Base-by-base conservation (phyloP, 108 stramenopile genomes). In the Ochromonas danica region DNA sequence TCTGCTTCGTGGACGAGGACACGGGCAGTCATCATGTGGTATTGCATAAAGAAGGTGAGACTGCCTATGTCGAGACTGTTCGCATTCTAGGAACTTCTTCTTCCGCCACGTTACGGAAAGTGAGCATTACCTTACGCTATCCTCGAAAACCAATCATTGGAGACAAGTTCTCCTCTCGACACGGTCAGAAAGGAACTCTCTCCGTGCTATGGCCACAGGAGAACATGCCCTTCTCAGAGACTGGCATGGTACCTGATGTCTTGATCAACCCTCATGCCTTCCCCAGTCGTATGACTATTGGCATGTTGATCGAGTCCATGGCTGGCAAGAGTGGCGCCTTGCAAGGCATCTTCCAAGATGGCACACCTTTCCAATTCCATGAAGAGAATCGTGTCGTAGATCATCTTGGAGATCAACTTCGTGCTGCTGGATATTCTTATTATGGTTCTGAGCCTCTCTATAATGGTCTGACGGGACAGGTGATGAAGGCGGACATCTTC, bases 241-340 rank as follows among this genome's bases (percentile, higher is more conserved):
- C 90, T 78, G 98, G 97, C 22, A 96, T 99, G 40, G 85, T 88
- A 42, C 98, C 98, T 0, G 98, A 99, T 86, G 83, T 97, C 28
- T 96, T 99, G 74, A 97, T 99, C 89, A 99, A 99, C 81, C 98
- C 98, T 2, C 98, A 98, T 80, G 89, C 89, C 30, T 70, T 1
- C 0, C 43, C 42, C 62, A 36, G 22, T 25, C 40, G 45, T 43
- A 62, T 75, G 72, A 75, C 72, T 17, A 75, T 75, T 42, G 98
- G 98, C 38, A 99, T 99, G 98, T 88, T 99, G 40, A 92, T 97
- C 36, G 99, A 99, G 81, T 95, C 94, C 80, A 99, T 99, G 96
- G 99, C 99, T 41, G 99, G 96, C 0, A 99, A 99, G 84, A 85
- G 92, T 39, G 99, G 96, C 1, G 95, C 99, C 22, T 77, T 93